Evolutionary conservation across 352 stramenopile species (phyloP).

Genomic region (Globisporangium viniferum): DNA sequence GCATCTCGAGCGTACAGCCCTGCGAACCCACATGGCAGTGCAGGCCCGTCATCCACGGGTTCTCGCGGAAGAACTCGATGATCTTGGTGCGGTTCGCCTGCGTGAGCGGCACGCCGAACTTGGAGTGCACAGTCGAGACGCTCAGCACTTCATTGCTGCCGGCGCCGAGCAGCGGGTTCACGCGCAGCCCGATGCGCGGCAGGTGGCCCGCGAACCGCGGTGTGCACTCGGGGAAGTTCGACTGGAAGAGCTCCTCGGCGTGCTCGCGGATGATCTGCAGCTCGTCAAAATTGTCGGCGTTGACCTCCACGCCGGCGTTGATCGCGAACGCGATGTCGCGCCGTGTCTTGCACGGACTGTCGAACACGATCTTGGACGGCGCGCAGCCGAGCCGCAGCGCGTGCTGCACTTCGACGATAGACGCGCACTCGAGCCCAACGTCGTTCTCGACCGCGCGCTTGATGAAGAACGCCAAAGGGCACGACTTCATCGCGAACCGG

Average conservation of each 20-base stretch:
- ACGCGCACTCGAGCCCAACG: constrained; percentile 80
- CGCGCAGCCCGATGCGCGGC: constrained; percentile 83
- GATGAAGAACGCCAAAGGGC: constrained; percentile 85
- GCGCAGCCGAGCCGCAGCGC: constrained; percentile 67
- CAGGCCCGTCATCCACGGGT: constrained; percentile 85
- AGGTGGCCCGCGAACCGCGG: constrained; percentile 54
- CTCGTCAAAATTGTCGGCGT: constrained; percentile 90
- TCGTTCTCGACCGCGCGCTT: constrained; percentile 74
- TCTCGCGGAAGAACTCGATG: constrained; percentile 71
- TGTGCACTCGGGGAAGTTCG: constrained; percentile 62
- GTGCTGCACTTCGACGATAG: constrained; percentile 80
- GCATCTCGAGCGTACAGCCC: constrained; percentile 81
- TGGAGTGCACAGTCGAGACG: constrained; percentile 88
- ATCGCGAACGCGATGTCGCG: constrained; percentile 87
- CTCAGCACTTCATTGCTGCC: constrained; percentile 86
- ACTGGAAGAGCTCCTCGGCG: constrained; percentile 89
- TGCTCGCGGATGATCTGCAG: constrained; percentile 81
- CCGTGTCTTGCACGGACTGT: constrained; percentile 91
- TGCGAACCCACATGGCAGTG: constrained; percentile 89
- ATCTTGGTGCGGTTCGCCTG: constrained; percentile 49
- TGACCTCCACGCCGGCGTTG: constrained; percentile 82
- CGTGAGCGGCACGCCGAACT: constrained; percentile 89
- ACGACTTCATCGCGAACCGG: constrained; percentile 88
- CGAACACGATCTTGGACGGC: constrained; percentile 86
- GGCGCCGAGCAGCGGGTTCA: constrained; percentile 90